Base-by-base conservation (phyloP, 306 rosid species). In the Cicer chorassanicum region DNA sequence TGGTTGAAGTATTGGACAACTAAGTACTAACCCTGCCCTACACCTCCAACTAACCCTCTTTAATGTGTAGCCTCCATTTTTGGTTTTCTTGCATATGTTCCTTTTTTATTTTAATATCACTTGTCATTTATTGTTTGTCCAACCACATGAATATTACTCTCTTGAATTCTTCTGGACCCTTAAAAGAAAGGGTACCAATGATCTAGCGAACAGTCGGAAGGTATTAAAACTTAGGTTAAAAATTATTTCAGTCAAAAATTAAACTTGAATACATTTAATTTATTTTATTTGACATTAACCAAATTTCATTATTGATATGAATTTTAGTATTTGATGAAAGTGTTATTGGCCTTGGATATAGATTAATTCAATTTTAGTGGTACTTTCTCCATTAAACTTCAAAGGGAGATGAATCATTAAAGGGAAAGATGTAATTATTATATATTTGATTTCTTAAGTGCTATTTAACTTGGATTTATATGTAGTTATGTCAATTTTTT, bases 1-100 rank as follows among this genome's bases (percentile, higher is more conserved):
- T 19, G 45, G 65, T 74, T 62, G 16, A 16, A 24, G 43, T 55
- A 59, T 56, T 65, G 81, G 70, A 76, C 82, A 81, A 8, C 73
- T 44, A n/a, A n/a, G n/a, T n/a, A n/a, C n/a, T n/a, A 71, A 62
- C 34, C 70, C 29, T 54, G 24, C 40, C 70, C 45, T 54, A 41
- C 65, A 50, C 73, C 13, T 70, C 66, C 56, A 70, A 75, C 54
- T 19, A 68, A 74, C 66, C 41, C 38, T 10, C 44, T 76, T 39
- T 7, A 59, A 29, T 4, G 6, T 42, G 38, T 42, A 42, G 55
- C 60, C 59, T 70, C 53, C 64, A 50, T 67, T 50, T 60, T 74
- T 49, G 64, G 72, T 49, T 73, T 38, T 53, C 71, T 49, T 57
- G 69, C 63, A 66, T 46, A 7, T 50, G 60, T 41, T 15, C 41